Base-by-base conservation (phyloP, 371 early-diverging fungal genomes). In the Umbelopsis sp. region DNA sequence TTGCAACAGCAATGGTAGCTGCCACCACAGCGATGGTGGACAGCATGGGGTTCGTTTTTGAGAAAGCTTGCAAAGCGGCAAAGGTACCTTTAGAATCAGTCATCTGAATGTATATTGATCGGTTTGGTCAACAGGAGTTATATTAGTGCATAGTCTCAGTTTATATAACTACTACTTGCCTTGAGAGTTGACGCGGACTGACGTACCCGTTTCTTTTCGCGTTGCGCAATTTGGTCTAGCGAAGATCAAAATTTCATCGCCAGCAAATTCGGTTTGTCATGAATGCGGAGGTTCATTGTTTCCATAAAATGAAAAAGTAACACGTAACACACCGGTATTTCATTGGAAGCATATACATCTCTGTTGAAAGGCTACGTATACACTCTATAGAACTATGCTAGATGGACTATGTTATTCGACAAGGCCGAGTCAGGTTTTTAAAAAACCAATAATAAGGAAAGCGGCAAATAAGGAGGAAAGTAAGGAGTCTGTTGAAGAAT, bases 401-500 rank as follows among this genome's bases (percentile, higher is more conserved):
- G 57, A 35, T 18, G 29, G 29, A 48, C n/a, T 48, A 48, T 10
- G 48, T 20, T 48, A 1, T 48, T 16, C 48, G 48, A 18, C 8
- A 48, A 48, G 1, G 48, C 18, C 8, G 29, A 16, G 32, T 35
- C 57, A 57, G 35, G 32, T 57, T 22, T 22, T 22, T 29, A 29
- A 29, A 29, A 57, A 48, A 20, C 11, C 20, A 20, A 35, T 57
- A 57, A 41, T 41, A 41, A 41, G 41, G 41, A 41, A 41, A 35
- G 57, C 22, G 35, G 22, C 9, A 57, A 35, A 41, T 41, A 35
- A 35, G 29, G 8, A 12, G 22, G 14, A 32, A 57, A 57, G 29
- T 18, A 57, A 7, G 16, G 18, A 57, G 57, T 57, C 57, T 57
- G 57, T 57, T 57, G 57, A 57, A 57, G 57, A 57, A 57, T 57